These are phyloP conservation scores for Bipolaris victoriae DNA, from an alignment of 2,329 filamentous ascomycete species.

Conservation along the genomic window DNA sequence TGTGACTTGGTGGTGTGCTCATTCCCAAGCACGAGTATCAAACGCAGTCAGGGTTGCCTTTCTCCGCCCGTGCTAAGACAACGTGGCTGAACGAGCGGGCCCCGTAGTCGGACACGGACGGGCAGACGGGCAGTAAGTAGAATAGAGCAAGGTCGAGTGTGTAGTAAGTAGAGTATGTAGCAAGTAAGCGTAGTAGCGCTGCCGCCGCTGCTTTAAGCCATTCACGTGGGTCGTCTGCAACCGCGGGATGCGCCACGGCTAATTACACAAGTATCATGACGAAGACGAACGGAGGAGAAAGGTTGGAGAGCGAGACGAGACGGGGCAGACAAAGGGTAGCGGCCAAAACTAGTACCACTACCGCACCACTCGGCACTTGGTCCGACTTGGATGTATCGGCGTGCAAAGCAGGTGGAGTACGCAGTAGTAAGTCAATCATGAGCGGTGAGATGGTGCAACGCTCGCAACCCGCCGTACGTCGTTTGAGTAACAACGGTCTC, in stretches of 20 bases:
- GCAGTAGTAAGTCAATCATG: not conserved
- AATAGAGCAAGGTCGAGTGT: not conserved
- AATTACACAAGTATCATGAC: not conserved
- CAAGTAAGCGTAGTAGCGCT: not conserved
- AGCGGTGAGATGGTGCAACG: not conserved
- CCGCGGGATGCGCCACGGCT: constrained; percentile 15
- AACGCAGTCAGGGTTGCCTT: constrained; percentile 11
- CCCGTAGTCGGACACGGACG: too few species aligned
- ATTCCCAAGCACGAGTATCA: constrained; percentile 8
- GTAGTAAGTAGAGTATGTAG: not conserved
- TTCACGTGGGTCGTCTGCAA: not conserved
- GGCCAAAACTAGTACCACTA: not conserved
- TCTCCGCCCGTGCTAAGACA: constrained; percentile 15
- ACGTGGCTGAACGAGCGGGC: not conserved
- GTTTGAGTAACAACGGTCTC: not conserved
- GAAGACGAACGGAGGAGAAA: not conserved
- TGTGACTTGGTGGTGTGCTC: not conserved
- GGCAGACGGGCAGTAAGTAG: too few species aligned
- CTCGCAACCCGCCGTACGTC: not conserved
- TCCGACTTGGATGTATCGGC: not conserved
- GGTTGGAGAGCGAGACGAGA: not conserved
- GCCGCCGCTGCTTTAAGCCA: too few species aligned
- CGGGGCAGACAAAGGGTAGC: not conserved
- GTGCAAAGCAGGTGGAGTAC: not conserved
- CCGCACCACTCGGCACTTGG: not conserved